Evolutionary conservation across 495 filamentous ascomycete genomes (phyloP).

Genomic region (Daldinia caldariorum): DNA sequence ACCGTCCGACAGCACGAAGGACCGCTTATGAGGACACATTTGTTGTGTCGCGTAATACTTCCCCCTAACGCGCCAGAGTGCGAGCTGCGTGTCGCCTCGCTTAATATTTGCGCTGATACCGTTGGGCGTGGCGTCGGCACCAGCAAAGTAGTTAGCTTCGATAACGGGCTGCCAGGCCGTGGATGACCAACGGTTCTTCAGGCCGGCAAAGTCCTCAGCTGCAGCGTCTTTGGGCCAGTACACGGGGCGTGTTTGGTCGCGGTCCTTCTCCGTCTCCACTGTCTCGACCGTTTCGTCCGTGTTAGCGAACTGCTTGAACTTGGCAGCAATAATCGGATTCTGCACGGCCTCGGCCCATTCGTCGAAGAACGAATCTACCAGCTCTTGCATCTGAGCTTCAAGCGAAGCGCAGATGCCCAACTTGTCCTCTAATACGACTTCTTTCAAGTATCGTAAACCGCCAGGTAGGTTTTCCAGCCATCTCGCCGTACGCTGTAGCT

Average conservation of each 20-base stretch:
- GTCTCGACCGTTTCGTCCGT: constrained; percentile 74
- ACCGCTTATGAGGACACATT: constrained; percentile 97
- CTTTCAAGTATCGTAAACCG: constrained; percentile 83
- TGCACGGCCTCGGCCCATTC: constrained; percentile 92
- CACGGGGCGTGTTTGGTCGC: constrained; percentile 78
- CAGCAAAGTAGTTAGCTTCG: constrained; percentile 74
- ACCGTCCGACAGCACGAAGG: constrained; percentile 89
- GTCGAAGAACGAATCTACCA: constrained; percentile 91
- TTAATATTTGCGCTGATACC: constrained; percentile 79
- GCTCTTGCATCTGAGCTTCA: constrained; percentile 87
- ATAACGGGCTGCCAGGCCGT: constrained; percentile 89
- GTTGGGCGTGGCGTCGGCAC: constrained; percentile 70
- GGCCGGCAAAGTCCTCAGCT: constrained; percentile 75
- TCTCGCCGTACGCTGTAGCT: constrained; percentile 89
- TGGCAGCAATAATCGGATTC: constrained; percentile 71
- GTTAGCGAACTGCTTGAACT: constrained; percentile 91
- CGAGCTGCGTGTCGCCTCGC: constrained; percentile 90
- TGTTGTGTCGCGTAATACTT: constrained; percentile 92
- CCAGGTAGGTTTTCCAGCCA: constrained; percentile 92
- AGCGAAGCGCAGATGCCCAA: constrained; percentile 88
- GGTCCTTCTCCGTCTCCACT: constrained; percentile 77
- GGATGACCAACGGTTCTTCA: constrained; percentile 73
- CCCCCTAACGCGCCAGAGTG: constrained; percentile 87
- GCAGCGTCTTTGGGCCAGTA: constrained; percentile 81
- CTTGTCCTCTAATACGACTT: constrained; percentile 88